A percentile compares a stretch with the other conserved stretches of the same genome.
phyloP scores from a whole-genome alignment of 2,329 filamentous ascomycete genomes.

The Phialophora expanda region DNA sequence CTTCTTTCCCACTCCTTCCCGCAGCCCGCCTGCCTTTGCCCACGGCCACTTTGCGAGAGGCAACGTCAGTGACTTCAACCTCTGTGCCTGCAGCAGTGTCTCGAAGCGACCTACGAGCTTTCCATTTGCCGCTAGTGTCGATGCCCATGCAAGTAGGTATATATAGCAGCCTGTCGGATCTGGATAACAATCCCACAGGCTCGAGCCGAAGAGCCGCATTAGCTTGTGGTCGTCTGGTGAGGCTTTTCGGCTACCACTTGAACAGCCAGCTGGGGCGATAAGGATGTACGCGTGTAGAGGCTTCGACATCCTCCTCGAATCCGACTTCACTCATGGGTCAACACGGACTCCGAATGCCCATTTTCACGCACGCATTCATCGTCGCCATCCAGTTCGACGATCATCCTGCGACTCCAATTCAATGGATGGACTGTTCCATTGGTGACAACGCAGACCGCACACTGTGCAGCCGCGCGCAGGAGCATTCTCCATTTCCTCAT shows the following conservation, averaged over 20 bases:
- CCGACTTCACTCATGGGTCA: neutral
- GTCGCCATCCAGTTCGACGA: neutral
- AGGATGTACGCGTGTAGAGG: neutral
- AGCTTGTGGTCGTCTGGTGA: neutral
- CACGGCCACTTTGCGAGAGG: conserved; percentile 20
- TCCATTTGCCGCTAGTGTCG: neutral
- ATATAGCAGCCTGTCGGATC: conserved; percentile 18
- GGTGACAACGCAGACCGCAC: conserved; percentile 3
- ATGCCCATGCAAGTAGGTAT: neutral
- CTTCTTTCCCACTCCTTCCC: conserved; percentile 4
- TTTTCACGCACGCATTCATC: neutral
- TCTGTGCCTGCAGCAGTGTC: neutral
- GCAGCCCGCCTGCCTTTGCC: neutral
- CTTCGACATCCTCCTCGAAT: neutral
- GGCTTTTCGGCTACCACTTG: neutral
- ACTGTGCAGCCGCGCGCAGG: conserved; percentile 2
- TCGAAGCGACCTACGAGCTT: neutral
- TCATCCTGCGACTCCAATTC: neutral
- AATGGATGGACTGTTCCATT: neutral
- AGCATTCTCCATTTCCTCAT: neutral
- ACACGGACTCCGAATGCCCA: neutral
- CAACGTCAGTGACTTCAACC: neutral
- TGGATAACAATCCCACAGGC: neutral
- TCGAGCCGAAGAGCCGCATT: conserved; percentile 1
- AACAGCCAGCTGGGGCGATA: neutral